Base-by-base conservation (phyloP, 2,329 filamentous ascomycete species). In the Nemania sp. region DNA sequence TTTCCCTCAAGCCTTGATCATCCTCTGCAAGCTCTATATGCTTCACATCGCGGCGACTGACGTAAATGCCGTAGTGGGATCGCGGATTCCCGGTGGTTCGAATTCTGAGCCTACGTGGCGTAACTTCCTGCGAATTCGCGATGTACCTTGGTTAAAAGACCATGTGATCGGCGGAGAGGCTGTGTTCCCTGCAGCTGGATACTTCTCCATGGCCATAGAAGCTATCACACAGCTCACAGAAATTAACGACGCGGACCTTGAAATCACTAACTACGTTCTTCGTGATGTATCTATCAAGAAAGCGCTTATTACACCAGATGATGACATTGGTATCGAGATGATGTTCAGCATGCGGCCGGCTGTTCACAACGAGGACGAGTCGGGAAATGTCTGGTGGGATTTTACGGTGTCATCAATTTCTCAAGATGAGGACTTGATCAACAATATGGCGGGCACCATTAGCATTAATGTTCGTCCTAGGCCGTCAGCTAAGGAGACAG, bases 261-360 rank as follows among this genome's bases (percentile, higher is more conserved):
- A n/a, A 2, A 44, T 44, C 33, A n/a, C 23, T 2, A 40, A 47
- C 26, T 46, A 54, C n/a, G 33, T 39, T 12, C 4, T 64, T 14
- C 50, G 56, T 6, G 60, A 67, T 34, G 47, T 67, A 5, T 40
- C 54, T 26, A 64, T 66, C 36, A 48, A 57, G 30, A 54, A 47
- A 1, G 64, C 65, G 3, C 52, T 66, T 11, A 54, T 63, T 2
- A 33, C 64, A 2, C 61, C 62, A 12, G 53, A 62, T 19, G 44
- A 61, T 14, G 53, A 52, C 23, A 48, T 49, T n/a, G 61, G 53
- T 11, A 49, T 61, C 20, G 61, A 64, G 48, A 45, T 56, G n/a
- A 15, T 56, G 23, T 17, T 50, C 6, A 34, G 31, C 14, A 24
- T 56, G 20, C n/a, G 33, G 2, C 56, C 45, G 14, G 23, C 39